Evolutionary conservation across 1,284 basidiomycete species (phyloP), one percentile per base, ranked within the genome.

Genomic region (Ustilago cynodontis): DNA sequence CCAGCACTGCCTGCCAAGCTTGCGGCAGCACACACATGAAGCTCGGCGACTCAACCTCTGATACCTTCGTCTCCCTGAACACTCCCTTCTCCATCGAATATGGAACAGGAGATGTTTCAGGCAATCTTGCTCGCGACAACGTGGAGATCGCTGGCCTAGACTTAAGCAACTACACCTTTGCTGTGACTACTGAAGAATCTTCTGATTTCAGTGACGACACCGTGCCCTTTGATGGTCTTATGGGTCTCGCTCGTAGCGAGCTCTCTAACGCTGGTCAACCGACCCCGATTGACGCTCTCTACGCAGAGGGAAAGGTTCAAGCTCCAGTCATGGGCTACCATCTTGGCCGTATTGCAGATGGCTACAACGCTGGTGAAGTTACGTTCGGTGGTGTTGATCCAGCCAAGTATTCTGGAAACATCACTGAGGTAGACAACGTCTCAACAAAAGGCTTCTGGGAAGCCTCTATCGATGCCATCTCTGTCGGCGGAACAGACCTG

Each of bases 301-400:
- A 90, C 9, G 75, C 87, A 31, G 87, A 87, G 2, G 91, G 91
- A 41, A 87, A 91, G 54, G 91, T 95, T 69, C 78, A 87, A 37
- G 88, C 89, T 8, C 90, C 93, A 4, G 92, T 95, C 82, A 90
- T 91, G 22, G 93, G 92, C 14, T 94, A 90, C 89, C 93, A 93
- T 86, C 90, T 95, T 62, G 90, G 92, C 2, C 91, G 93, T 64
- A 87, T 92, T 41, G 88, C 90, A 11, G 84, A 84, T 50, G 88
- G 89, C 73, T 88, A 89, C 82, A 93, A 94, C 83, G 91, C 93
- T 79, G 93, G 93, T 60, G 89, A 93, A 86, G 89, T 86, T 10
- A 93, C 93, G 3, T 93, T 94, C 81, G 93, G 93, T 53, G 92
- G 90, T 10, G 89, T 94, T 51, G 93, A 94, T 86, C n/a, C 86